Base-by-base conservation (phyloP, 1,139 yeast genomes). In the Magnusiomyces fungicola region DNA sequence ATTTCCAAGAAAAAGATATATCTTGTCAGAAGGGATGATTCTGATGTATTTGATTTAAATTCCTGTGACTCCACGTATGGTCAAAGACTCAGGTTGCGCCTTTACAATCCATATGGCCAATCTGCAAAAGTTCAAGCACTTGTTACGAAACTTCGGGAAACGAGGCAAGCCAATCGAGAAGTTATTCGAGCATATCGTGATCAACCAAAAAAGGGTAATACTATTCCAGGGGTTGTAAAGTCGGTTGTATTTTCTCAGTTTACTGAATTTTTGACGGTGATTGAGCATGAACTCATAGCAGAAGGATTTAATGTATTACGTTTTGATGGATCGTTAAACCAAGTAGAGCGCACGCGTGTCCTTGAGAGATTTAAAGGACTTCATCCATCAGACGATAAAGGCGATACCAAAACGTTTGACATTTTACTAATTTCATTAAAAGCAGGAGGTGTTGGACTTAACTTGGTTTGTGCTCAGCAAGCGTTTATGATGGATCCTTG, bases 401-500 rank as follows among this genome's bases (percentile, higher is more conserved):
- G 23, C 14, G 14, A n/a, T 18, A n/a, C n/a, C n/a, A 39, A 39
- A 39, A 32, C 22, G 2, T 32, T 32, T 25, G 43, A 45, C 3
- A n/a, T 90, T 1, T 64, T 92, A 19, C 68, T 90, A 21, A 67
- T 92, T 33, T 85, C 96, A 1, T 69, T 90, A 54, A 90, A 88
- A 64, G 95, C 97, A 0, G 97, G 98, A 18, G 97, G 97, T 3
- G 96, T 90, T 7, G 98, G 98, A 0, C 72, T 92, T 55, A 92
- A 92, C 61, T 70, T 92, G 53, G 90, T 96, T 0, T 79, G 83
- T 44, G 96, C 97, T 0, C 83, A 87, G 0, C 75, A 79, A 42
- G 97, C 95, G 7, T 89, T 82, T 60, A 75, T 92, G 78, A 85
- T 92, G 90, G 97, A 92, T 61, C 97, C 97, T 0, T 92, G 96